A percentile compares a stretch with the other conserved stretches of the same genome.
phyloP scores from a whole-genome alignment of 768 basidiomycete genomes.

The Mrakia gelida region DNA sequence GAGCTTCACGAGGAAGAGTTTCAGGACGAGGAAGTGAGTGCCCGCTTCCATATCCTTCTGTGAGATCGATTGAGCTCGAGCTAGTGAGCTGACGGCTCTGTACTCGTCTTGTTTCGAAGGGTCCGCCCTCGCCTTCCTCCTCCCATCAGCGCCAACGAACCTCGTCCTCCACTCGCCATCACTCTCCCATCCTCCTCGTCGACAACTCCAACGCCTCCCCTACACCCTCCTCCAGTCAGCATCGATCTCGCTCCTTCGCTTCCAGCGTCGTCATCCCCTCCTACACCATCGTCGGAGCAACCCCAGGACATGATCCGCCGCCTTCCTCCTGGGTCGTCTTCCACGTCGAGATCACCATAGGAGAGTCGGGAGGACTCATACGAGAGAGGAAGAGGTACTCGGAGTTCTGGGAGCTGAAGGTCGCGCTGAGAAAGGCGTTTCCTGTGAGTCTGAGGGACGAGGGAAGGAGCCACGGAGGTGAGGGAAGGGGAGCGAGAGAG shows the following conservation, averaged over 20 bases:
- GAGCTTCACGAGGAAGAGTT: conserved; percentile 16
- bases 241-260: background rate
- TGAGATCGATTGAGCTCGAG: background rate
- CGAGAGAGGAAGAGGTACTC: conserved; percentile 7
- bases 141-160: background rate
- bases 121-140: background rate
- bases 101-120: background rate
- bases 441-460: background rate
- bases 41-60: background rate
- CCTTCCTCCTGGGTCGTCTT: background rate
- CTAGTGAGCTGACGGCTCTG: background rate
- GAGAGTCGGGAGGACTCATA: background rate
- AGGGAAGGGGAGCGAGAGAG: background rate
- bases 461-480: background rate
- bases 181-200: conserved; percentile 7
- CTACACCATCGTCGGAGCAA: conserved; percentile 5
- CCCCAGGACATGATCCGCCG: background rate
- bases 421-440: background rate
- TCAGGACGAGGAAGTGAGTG: conserved; percentile 1
- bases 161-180: background rate
- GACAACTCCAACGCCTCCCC: background rate
- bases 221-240: background rate
- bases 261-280: background rate
- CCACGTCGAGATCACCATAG: background rate
- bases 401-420: conserved; percentile 12